Evolutionary conservation across 2,329 filamentous ascomycete genomes (phyloP).

Genomic region (Cladosporium sp.): DNA sequence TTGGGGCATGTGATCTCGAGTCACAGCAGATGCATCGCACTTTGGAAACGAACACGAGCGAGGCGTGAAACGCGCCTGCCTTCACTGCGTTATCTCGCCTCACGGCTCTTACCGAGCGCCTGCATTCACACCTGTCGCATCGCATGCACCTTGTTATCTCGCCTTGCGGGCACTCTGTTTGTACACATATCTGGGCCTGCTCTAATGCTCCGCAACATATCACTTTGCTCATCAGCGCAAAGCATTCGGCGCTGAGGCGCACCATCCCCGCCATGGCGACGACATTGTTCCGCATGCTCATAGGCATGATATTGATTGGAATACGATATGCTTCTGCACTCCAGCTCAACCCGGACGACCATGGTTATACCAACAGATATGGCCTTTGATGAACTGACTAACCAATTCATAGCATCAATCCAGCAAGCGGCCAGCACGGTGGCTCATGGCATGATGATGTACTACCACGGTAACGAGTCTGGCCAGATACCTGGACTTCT

Average conservation of each 20-base stretch:
- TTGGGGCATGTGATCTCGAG: too few species aligned
- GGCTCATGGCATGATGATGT: slow-evolving; percentile 49
- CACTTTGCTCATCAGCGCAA: not conserved
- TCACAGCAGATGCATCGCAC: not conserved
- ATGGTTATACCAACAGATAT: not conserved
- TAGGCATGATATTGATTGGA: not conserved
- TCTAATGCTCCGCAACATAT: not conserved
- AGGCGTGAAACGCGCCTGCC: not conserved
- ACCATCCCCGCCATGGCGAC: not conserved
- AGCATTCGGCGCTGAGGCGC: not conserved
- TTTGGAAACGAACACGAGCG: not conserved
- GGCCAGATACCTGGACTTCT: slow-evolving; percentile 53
- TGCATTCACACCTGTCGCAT: not conserved
- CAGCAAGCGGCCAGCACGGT: slow-evolving; percentile 38
- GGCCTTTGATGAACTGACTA: not conserved
- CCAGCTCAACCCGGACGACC: slow-evolving; percentile 4
- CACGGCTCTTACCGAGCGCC: not conserved
- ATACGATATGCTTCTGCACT: not conserved
- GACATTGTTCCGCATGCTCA: not conserved
- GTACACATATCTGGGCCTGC: not conserved
- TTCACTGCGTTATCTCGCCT: not conserved
- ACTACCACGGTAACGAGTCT: slow-evolving; percentile 51
- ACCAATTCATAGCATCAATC: slow-evolving; percentile 34
- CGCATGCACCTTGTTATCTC: not conserved
- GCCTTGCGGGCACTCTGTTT: not conserved